Percentiles rank a stretch among this genome's conserved stretches.
Evolutionary conservation across 139 green algal species (phyloP).

Genomic region (Eudorina sp.): DNA sequence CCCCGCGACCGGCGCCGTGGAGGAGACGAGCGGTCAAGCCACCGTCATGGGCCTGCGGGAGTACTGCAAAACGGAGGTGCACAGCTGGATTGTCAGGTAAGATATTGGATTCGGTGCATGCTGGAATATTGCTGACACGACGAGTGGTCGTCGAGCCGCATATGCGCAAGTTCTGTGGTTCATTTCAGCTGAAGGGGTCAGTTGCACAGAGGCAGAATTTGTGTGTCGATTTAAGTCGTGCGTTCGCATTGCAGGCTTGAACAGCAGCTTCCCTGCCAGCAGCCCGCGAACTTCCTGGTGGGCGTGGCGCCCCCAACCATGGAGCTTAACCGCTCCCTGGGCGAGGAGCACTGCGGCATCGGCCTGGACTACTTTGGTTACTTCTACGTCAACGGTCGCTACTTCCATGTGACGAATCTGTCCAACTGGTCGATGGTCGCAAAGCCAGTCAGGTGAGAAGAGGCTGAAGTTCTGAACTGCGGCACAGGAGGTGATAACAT

Average conservation of each 20-base stretch:
- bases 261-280: constrained; percentile 49
- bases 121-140: too few relatives aligned
- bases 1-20: constrained; percentile 26
- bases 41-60: constrained; percentile 74
- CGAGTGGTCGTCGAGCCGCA: too few relatives aligned
- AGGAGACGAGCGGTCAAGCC: constrained; percentile 65
- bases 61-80: constrained; percentile 66
- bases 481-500: too few relatives aligned
- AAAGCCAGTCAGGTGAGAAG: constrained; percentile 60
- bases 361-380: constrained; percentile 77
- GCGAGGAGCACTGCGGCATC: constrained; percentile 74
- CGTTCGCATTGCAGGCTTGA: constrained; percentile 43
- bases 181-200: too few relatives aligned
- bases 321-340: constrained; percentile 68
- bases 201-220: too few relatives aligned
- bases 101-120: too few relatives aligned
- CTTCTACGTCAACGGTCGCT: constrained; percentile 77
- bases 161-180: too few relatives aligned
- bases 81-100: constrained; percentile 71
- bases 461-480: too few relatives aligned
- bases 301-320: constrained; percentile 71
- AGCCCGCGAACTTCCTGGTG: constrained; percentile 72
- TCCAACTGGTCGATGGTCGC: constrained; percentile 67
- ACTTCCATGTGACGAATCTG: constrained; percentile 75
- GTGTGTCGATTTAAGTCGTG: too few relatives aligned